phyloP scores from a whole-genome alignment of 495 filamentous ascomycete species.

The Lophium mytilinum region DNA sequence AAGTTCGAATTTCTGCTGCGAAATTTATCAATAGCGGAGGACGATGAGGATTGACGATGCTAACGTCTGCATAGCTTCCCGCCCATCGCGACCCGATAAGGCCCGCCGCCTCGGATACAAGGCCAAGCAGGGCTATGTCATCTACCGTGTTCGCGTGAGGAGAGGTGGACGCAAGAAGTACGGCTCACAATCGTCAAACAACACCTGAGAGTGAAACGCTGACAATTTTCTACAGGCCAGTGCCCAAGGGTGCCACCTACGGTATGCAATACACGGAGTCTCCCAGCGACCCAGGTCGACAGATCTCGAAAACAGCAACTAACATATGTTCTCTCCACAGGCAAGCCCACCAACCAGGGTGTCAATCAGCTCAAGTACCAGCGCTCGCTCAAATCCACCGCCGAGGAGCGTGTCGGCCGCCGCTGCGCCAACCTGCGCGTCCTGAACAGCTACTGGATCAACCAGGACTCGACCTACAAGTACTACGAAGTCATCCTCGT shows the following conservation, averaged over 20 bases:
- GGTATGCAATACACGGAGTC: constrained; percentile 47
- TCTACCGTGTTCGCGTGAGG: constrained; percentile 97
- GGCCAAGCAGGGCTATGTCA: constrained; percentile 99
- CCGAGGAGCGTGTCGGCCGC: constrained; percentile 98
- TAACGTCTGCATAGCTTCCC: constrained; percentile 51
- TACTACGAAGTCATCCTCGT: constrained; percentile 99
- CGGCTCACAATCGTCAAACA: neutral
- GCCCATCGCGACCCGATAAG: constrained; percentile 98
- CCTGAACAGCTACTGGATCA: constrained; percentile 99
- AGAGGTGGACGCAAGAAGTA: constrained; percentile 87
- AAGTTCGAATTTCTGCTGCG: neutral
- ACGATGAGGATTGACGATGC: neutral
- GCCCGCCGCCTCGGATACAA: constrained; percentile 99
- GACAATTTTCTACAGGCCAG: constrained; percentile 43
- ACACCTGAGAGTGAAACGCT: constrained; percentile 3
- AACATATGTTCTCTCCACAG: constrained; percentile 38
- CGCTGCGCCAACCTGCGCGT: constrained; percentile 97
- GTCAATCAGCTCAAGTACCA: constrained; percentile 99
- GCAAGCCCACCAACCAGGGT: constrained; percentile 99
- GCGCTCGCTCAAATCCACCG: constrained; percentile 91
- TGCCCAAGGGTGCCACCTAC: constrained; percentile 91
- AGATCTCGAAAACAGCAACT: neutral
- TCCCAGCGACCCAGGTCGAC: neutral
- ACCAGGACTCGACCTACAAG: constrained; percentile 99
- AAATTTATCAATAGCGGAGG: neutral